Conservation (phyloP, 202 grass and related monocot genomes). For the Panicum virgatum region DNA sequence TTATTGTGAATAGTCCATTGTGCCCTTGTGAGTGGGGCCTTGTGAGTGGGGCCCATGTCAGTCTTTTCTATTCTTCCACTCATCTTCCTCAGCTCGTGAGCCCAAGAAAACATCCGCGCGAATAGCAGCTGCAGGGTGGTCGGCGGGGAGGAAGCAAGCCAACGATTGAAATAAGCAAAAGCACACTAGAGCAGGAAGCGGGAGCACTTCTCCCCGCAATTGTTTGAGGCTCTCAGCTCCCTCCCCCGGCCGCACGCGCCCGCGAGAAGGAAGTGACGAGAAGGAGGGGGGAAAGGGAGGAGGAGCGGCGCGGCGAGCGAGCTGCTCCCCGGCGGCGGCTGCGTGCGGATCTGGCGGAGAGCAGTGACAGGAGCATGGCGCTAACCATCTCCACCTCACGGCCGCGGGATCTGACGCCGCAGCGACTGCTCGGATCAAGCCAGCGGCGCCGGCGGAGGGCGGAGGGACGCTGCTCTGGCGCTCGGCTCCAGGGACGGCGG, state of each 20-base stretch:
- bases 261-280: not conserved
- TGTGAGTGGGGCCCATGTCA: no score
- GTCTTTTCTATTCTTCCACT: no score
- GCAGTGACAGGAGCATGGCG: conserved; percentile 19
- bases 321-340: conserved; percentile 47
- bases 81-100: no score
- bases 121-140: not conserved
- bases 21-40: no score
- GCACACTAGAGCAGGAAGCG: not conserved
- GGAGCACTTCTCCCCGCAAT: not conserved
- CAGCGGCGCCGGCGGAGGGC: not conserved
- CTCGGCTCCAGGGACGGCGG: not conserved
- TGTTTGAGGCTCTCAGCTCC: not conserved
- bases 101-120: no score
- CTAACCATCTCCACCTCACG: conserved; percentile 1
- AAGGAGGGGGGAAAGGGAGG: not conserved
- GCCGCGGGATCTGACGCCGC: conserved; percentile 43
- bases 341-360: conserved; percentile 48
- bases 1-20: no score
- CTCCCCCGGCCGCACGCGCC: not conserved
- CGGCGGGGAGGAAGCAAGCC: not conserved
- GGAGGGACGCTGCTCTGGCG: not conserved
- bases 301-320: not conserved
- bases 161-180: conserved; percentile 4
- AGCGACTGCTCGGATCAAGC: conserved; percentile 26